Percentiles rank a stretch among this genome's conserved stretches.
phyloP scores from a whole-genome alignment of 164 flowering plant genomes.

The Stephania japonica region DNA sequence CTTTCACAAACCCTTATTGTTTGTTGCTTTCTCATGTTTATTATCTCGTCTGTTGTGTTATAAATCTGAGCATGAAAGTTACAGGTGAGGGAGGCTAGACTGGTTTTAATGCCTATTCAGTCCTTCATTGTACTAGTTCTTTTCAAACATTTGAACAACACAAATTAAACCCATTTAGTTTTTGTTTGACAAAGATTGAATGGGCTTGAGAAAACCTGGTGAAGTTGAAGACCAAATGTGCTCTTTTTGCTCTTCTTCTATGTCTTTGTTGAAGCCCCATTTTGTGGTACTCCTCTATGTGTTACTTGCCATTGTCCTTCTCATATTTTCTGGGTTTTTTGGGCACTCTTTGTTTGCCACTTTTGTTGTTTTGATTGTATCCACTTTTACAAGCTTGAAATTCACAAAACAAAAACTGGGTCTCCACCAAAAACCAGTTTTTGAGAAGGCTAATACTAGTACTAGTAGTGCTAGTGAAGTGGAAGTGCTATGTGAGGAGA shows the following conservation, averaged over 20 bases:
- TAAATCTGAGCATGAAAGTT: background rate
- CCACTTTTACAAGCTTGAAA: conserved; percentile 30
- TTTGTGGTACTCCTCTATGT: conserved; percentile 4
- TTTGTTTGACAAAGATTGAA: background rate
- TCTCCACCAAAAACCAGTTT: conserved; percentile 9
- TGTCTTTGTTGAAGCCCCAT: conserved; percentile 17
- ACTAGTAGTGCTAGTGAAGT: background rate
- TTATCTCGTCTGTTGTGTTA: background rate
- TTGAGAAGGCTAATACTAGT: conserved; percentile 5
- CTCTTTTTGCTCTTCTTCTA: conserved; percentile 12
- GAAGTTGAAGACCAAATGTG: conserved; percentile 21
- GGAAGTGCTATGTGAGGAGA: conserved; percentile 2
- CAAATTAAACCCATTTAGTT: background rate
- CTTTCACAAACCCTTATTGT: background rate
- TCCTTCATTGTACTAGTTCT: background rate
- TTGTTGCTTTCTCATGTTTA: background rate
- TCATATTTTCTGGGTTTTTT: conserved; percentile 15
- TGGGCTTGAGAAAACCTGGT: conserved; percentile 4
- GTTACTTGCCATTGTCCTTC: conserved; percentile 22
- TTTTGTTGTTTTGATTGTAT: conserved; percentile 28
- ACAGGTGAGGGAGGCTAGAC: background rate
- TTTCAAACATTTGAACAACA: background rate
- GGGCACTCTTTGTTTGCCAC: conserved; percentile 28
- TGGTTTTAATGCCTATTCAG: background rate
- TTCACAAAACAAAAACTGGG: conserved; percentile 26